A percentile compares a stretch with the other conserved stretches of the same genome.
Evolutionary conservation across 2,329 filamentous ascomycete species (phyloP).

Genomic region (Penicillium sp.): DNA sequence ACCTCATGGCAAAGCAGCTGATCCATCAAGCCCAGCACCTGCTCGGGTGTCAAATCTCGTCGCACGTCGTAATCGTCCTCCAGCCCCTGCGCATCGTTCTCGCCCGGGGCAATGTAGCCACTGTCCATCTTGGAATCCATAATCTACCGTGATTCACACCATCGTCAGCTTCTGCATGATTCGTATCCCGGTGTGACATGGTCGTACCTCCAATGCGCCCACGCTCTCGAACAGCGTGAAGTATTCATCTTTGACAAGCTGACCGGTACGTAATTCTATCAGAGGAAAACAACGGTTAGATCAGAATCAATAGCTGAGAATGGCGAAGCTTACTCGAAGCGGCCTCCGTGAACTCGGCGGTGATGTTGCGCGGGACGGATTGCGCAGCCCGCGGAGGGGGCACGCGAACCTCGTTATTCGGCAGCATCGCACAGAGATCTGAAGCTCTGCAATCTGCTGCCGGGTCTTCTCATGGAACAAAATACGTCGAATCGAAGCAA

Average conservation of each 20-base stretch:
- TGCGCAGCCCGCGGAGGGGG: slow-evolving; percentile 36
- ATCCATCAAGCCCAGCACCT: slow-evolving; percentile 92
- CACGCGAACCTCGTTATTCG: slow-evolving; percentile 33
- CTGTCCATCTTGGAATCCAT: slow-evolving; percentile 99
- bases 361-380: slow-evolving; percentile 51
- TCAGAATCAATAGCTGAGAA: neutral
- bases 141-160: slow-evolving; percentile 59
- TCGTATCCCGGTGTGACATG: slow-evolving; percentile 7
- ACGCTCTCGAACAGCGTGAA: slow-evolving; percentile 96
- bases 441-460: slow-evolving; percentile 28
- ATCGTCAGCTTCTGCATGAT: slow-evolving; percentile 16
- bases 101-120: slow-evolving; percentile 73
- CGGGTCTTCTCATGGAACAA: slow-evolving; percentile 13
- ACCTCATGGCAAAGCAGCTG: slow-evolving; percentile 88
- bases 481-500: slow-evolving; percentile 1
- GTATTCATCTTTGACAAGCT: slow-evolving; percentile 87
- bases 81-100: slow-evolving; percentile 57
- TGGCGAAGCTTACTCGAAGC: slow-evolving; percentile 45
- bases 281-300: slow-evolving; percentile 4
- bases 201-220: slow-evolving; percentile 62
- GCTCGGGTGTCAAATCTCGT: slow-evolving; percentile 65
- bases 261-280: slow-evolving; percentile 71
- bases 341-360: slow-evolving; percentile 54
- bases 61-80: slow-evolving; percentile 79
- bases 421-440: slow-evolving; percentile 29